These are phyloP conservation scores for Teunomyces atbi DNA, from an alignment of 805 yeast species.

Conservation along the genomic window DNA sequence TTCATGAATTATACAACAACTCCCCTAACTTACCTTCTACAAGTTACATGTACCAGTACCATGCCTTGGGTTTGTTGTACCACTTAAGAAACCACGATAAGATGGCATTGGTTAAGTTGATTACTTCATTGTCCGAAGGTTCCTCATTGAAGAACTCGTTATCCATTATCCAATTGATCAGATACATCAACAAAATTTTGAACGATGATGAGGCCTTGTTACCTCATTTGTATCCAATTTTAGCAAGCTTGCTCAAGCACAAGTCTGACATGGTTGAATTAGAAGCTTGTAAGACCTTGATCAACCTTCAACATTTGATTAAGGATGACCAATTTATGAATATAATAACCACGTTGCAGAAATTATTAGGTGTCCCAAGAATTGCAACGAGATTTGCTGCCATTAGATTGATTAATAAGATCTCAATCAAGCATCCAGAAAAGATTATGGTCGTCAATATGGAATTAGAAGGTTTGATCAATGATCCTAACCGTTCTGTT, in stretches of 20 bases:
- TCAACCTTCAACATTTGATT: conserved; percentile 52
- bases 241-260: conserved; percentile 70
- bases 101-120: conserved; percentile 89
- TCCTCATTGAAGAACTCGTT: conserved; percentile 70
- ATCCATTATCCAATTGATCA: conserved; percentile 81
- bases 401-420: conserved; percentile 80
- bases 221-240: conserved; percentile 58
- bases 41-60: conserved; percentile 87
- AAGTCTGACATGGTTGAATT: conserved; percentile 87
- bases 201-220: conserved; percentile 68
- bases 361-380: conserved; percentile 81
- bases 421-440: conserved; percentile 79
- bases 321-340: conserved; percentile 63
- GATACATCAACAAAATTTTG: conserved; percentile 72
- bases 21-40: conserved; percentile 58
- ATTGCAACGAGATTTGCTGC: conserved; percentile 91
- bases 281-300: conserved; percentile 82
- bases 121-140: conserved; percentile 68
- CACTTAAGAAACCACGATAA: conserved; percentile 86
- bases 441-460: conserved; percentile 74
- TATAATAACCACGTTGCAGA: conserved; percentile 73
- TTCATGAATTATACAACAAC: conserved; percentile 56
- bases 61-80: conserved; percentile 88
- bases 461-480: conserved; percentile 83
- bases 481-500: conserved; percentile 85